Evolutionary conservation across 1,284 basidiomycete genomes (phyloP), one percentile per base, ranked within the genome.

Genomic region (Tausonia pullulans): DNA sequence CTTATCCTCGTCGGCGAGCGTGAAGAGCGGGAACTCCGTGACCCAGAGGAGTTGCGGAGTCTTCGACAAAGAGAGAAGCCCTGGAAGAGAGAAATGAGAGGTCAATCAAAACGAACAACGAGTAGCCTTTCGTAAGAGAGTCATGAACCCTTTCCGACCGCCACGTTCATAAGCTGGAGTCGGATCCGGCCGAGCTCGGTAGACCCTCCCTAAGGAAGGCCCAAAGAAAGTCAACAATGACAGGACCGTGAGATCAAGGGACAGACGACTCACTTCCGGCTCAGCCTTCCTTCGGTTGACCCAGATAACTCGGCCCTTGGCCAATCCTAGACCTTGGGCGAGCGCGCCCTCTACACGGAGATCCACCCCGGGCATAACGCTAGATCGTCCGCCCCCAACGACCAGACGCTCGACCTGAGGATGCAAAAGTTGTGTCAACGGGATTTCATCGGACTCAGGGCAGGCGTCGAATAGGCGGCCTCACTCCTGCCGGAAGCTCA

Each of bases 21-120:
- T 95, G 78, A 96, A 96, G 45, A 97, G 81, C 14, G 94, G 94
- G 74, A 97, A 97, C 75, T 96, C 91, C 4, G 91, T 96, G 66
- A 97, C 83, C 93, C 93, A 97, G 14, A 92, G 79, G 75, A 97
- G 93, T 73, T 88, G 84, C n/a, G 90, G 90, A 27, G 27, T 27
- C 27, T 27, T 27, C 27, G 27, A 27, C 27, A 27, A 27, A 41
- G 49, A 61, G 57, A 11, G 0, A 27, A 27, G 27, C 27, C 27
- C 27, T 27, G 27, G 27, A 27, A 50, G 45, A 50, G 16, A 11
- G 45, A 16, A 9, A 48, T 43, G 7, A 41, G 3, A 51, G 64
- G 27, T 9, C 53, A 6, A 57, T 48, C 41, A 46, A 10, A 40
- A 50, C 49, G 27, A 54, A 8, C 9, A 62, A 16, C 16, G 49